Percentiles rank a stretch among this genome's conserved stretches.
Evolutionary conservation across 768 basidiomycete species (phyloP).

Genomic region (Boletus rex-veris): DNA sequence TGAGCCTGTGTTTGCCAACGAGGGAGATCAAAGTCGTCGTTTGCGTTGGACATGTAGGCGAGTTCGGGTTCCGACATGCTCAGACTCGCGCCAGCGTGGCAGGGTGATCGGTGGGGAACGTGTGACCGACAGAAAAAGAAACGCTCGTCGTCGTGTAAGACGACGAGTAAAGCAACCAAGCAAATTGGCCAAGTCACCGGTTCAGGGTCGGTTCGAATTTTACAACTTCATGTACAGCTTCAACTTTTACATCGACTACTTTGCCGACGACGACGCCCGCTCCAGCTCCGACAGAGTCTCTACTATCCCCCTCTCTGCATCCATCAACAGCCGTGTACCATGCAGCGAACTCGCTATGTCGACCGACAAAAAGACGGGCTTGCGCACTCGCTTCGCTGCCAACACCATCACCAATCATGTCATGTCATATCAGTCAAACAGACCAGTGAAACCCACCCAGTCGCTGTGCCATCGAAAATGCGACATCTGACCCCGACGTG

Average conservation of each 20-base stretch:
- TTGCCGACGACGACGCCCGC: background rate
- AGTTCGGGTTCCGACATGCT: conserved; percentile 74
- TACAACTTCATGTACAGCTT: no score
- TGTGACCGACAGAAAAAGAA: no score
- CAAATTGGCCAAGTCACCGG: background rate
- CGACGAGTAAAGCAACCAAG: background rate
- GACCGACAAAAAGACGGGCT: conserved; percentile 70
- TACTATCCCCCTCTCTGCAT: conserved; percentile 61
- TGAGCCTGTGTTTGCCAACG: conserved; percentile 50
- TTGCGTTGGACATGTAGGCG: conserved; percentile 68
- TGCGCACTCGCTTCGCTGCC: conserved; percentile 60
- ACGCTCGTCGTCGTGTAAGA: conserved; percentile 11
- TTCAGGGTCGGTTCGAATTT: conserved; percentile 30
- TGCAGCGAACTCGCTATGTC: conserved; percentile 53
- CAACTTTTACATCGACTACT: background rate
- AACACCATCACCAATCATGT: background rate
- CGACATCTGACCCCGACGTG: conserved; percentile 55
- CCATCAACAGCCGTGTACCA: conserved; percentile 46
- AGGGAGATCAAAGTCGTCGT: conserved; percentile 77
- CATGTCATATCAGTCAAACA: background rate
- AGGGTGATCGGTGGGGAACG: background rate
- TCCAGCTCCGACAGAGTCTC: conserved; percentile 32
- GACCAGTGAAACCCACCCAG: conserved; percentile 52
- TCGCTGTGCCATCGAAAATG: conserved; percentile 74
- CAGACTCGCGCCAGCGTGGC: background rate